Evolutionary conservation across 305 asterid genomes (phyloP), one percentile per base, ranked within the genome.

Genomic region (Andrographis paniculata): DNA sequence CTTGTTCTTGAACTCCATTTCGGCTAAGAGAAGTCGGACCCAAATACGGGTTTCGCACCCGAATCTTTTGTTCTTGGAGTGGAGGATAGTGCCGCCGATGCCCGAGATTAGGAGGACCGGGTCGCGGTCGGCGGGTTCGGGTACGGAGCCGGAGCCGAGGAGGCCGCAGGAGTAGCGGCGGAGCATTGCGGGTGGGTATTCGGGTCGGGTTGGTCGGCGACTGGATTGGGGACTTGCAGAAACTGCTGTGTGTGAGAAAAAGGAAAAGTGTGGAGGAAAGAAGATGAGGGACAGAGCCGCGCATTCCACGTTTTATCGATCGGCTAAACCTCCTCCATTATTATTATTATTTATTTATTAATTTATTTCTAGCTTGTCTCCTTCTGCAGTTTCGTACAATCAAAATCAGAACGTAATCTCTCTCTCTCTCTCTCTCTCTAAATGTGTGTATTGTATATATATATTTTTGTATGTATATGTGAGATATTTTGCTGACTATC

Each of bases 31-130:
- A 17, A 86, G 37, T 51, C 96, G 75, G 36, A 86, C 93, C 96
- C 96, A 86, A 9, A 82, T 93, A 59, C 94, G 93, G 58, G 80
- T 79, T 49, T 77, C 70, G 18, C 30, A 73, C 52, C 92, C 77
- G 41, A 62, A 62, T 27, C 60, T 77, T 75, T 77, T 86, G 46
- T 50, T 75, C 82, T 61, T 86, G 11, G 88, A 79, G 57, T 82
- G 58, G 17, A 86, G 94, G 16, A 86, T 77, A 14, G 96, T 73
- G 10, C 96, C 96, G 40, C 67, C 87, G 6, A 82, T 39, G 38
- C 96, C 94, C 40, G 92, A 65, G 2, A 86, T 80, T 37, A 86
- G 45, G 5, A 86, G 64, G 19, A 86, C 84, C 47, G 96, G 96
- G 66, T 86, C 84, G 17, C 80, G 75, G 59, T 86, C 94, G 45